These are phyloP conservation scores for Cladobotryum protrusum DNA, from an alignment of 2,329 filamentous ascomycete genomes.

Conservation along the genomic window DNA sequence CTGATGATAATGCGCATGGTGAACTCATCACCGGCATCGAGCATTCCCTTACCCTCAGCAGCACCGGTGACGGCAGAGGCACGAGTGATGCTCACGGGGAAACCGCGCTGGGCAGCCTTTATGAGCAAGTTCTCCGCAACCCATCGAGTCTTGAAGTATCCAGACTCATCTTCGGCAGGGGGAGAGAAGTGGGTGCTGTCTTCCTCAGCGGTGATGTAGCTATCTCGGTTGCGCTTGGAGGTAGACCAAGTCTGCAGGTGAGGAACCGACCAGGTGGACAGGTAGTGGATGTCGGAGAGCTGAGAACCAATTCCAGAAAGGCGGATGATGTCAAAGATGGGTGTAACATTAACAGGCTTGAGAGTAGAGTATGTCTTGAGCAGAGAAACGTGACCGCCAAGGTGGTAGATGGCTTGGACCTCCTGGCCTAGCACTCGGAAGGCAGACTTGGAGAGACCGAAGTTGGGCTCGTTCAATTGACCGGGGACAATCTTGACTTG, in stretches of 20 bases:
- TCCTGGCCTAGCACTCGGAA: slow-evolving; percentile 19
- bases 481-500: slow-evolving; percentile 16
- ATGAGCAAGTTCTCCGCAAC: slow-evolving; percentile 20
- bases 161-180: slow-evolving; percentile 19
- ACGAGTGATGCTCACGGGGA: slow-evolving; percentile 19
- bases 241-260: slow-evolving; percentile 20
- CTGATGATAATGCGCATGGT: slow-evolving; percentile 18
- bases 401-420: slow-evolving; percentile 20
- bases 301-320: slow-evolving; percentile 16
- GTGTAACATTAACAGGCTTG: slow-evolving; percentile 17
- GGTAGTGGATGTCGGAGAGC: slow-evolving; percentile 20
- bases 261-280: slow-evolving; percentile 21
- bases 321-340: slow-evolving; percentile 20
- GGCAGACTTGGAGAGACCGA: slow-evolving; percentile 18
- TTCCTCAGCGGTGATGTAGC: slow-evolving; percentile 16
- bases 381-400: slow-evolving; percentile 22
- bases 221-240: slow-evolving; percentile 14
- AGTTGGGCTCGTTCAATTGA: slow-evolving; percentile 14
- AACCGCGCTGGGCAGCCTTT: slow-evolving; percentile 19
- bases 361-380: slow-evolving; percentile 20
- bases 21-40: slow-evolving; percentile 18
- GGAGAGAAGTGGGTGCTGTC: slow-evolving; percentile 18
- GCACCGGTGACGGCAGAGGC: slow-evolving; percentile 17
- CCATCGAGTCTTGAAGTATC: slow-evolving; percentile 24
- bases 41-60: slow-evolving; percentile 11